Evolutionary conservation across 148 eudicot genomes (phyloP), one percentile per base, ranked within the genome.

Genomic region (Talinum fruticosum): DNA sequence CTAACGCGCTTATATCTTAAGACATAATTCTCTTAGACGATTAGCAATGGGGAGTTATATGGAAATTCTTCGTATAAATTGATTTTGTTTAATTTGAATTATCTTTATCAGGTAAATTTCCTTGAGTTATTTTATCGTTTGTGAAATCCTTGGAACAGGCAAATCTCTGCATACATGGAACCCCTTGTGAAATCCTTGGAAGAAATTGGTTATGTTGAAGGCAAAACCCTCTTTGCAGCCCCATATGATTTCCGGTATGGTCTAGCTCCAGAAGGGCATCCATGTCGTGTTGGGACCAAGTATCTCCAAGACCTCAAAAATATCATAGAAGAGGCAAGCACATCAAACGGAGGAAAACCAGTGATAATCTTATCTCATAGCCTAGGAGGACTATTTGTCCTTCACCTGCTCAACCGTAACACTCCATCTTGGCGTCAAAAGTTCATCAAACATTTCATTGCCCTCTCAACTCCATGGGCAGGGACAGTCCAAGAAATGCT

Each of bases 241-340:
- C 97, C 99, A 0, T 96, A 96, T 30, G 99, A 96, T 81, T 96
- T 96, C 37, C 93, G 99, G 0, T 93, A 96, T 72, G 99, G 95
- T 30, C 72, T 93, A 74, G 99, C 99, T 34, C 81, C 92, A 1
- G 70, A 83, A 74, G 89, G 88, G 35, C 95, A 84, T 75, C 87
- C 93, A 13, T 73, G 82, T 41, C 59, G 74, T 0, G 85, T 87
- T 4, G 97, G 92, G 14, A 78, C 93, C 8, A 84, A 86, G n/a
- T 96, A 84, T 86, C 92, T 96, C 1, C 44, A 82, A 73, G 88
- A 90, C 75, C 88, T 96, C 12, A 91, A 90, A 82, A 18, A 47
- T 1, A 87, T 96, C 24, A 79, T 96, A 34, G 97, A 93, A 87
- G 70, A 81, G 2, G 90, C 92, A 21, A 85, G 89, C 77, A 13